These are phyloP conservation scores for Leccinum variicolor DNA, from an alignment of 768 basidiomycete genomes.

Conservation along the genomic window DNA sequence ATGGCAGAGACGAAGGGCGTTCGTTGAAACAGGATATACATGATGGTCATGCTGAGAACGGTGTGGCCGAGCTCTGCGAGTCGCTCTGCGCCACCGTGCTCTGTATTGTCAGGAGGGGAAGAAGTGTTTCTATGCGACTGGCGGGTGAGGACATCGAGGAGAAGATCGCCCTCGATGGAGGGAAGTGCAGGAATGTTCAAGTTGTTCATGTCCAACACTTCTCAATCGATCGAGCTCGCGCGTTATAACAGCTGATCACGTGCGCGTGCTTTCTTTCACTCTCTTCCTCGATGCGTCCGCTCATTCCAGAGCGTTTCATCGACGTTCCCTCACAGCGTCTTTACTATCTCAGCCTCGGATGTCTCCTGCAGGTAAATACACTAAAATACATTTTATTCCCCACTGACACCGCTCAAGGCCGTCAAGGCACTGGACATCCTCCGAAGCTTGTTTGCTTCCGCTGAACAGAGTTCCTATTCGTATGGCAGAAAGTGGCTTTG, in stretches of 20 bases:
- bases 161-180: conserved; percentile 51
- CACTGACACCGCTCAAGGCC: conserved; percentile 43
- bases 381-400: neutral
- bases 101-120: conserved; percentile 36
- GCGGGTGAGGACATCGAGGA: conserved; percentile 60
- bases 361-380: conserved; percentile 65
- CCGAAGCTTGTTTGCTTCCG: conserved; percentile 46
- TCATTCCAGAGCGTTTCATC: conserved; percentile 71
- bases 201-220: conserved; percentile 26
- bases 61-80: conserved; percentile 55
- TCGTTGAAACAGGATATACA: conserved; percentile 46
- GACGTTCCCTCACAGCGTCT: conserved; percentile 79
- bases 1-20: conserved; percentile 40
- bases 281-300: conserved; percentile 32
- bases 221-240: neutral
- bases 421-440: conserved; percentile 74
- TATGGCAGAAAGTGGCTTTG: conserved; percentile 70
- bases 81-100: conserved; percentile 58
- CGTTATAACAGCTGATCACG: conserved; percentile 10
- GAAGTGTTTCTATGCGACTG: conserved; percentile 32
- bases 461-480: conserved; percentile 39
- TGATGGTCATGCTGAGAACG: conserved; percentile 51
- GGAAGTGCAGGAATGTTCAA: conserved; percentile 45
- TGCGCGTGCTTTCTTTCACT: conserved; percentile 7
- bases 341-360: conserved; percentile 72